Conservation (phyloP, 352 stramenopile species). For the Thraustochytrium sp. region DNA sequence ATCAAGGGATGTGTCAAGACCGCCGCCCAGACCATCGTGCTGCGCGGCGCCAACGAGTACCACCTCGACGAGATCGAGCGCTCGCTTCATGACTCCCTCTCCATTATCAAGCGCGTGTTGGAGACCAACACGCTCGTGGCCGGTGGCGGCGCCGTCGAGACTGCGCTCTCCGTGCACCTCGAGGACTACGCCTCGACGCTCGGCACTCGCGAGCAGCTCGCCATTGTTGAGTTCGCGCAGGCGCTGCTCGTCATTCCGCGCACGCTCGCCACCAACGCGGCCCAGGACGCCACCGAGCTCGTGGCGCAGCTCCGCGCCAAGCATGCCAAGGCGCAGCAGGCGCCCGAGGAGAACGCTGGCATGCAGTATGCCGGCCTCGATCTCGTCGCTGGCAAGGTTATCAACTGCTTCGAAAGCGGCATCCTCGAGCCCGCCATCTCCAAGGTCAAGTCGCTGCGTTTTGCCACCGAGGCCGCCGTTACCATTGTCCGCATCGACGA, state of each 20-base stretch:
- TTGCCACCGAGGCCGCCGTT: constrained; percentile 97
- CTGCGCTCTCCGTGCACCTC: constrained; percentile 94
- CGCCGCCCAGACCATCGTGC: constrained; percentile 89
- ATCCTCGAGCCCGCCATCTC: constrained; percentile 99
- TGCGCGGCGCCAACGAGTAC: constrained; percentile 98
- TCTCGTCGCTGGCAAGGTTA: constrained; percentile 85
- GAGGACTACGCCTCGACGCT: constrained; percentile 95
- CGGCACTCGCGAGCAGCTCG: constrained; percentile 93
- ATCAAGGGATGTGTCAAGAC: constrained; percentile 91
- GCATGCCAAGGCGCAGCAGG: constrained; percentile 71
- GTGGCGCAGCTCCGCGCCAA: constrained; percentile 90
- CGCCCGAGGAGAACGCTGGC: constrained; percentile 46
- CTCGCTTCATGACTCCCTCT: constrained; percentile 96
- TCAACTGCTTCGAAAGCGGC: constrained; percentile 89
- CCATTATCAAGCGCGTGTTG: constrained; percentile 99
- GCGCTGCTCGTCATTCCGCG: constrained; percentile 98
- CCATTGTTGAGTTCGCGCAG: constrained; percentile 97
- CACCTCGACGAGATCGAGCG: constrained; percentile 99
- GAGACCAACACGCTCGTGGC: constrained; percentile 93
- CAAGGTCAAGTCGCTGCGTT: constrained; percentile 99
- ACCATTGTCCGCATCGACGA: constrained; percentile 99
- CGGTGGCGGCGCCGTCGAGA: constrained; percentile 93
- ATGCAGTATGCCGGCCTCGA: constrained; percentile 83
- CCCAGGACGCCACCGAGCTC: constrained; percentile 97
- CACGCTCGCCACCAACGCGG: constrained; percentile 96